phyloP scores from a whole-genome alignment of 1,284 basidiomycete species.

The Papiliotrema laurentii region DNA sequence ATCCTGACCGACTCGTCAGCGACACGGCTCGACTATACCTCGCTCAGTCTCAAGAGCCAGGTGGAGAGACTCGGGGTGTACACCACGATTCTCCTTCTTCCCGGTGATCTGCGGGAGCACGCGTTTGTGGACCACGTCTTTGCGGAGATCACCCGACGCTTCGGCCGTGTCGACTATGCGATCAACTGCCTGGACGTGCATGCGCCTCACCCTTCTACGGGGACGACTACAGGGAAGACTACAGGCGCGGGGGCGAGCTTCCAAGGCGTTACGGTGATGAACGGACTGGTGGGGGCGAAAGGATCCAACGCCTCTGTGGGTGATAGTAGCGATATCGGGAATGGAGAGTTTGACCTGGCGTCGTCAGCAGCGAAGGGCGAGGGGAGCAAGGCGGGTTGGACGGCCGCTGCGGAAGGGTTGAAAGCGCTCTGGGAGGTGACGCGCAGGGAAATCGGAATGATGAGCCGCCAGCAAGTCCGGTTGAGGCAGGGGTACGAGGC shows the following conservation, averaged over 20 bases:
- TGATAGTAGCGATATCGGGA: neutral
- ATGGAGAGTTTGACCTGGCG: neutral
- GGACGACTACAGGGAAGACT: too few species aligned
- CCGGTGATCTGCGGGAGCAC: neutral
- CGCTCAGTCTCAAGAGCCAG: neutral
- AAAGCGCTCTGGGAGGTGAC: neutral
- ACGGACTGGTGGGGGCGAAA: too few species aligned
- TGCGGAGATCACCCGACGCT: neutral
- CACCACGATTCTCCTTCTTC: neutral
- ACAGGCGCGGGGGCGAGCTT: too few species aligned
- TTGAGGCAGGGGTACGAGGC: neutral
- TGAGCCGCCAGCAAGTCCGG: neutral
- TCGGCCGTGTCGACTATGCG: neutral
- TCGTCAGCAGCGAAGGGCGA: neutral
- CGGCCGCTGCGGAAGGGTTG: neutral
- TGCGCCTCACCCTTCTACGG: too few species aligned
- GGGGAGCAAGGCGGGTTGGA: neutral
- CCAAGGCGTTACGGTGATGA: too few species aligned
- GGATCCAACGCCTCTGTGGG: too few species aligned
- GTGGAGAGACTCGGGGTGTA: neutral
- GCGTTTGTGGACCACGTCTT: neutral
- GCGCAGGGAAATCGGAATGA: neutral
- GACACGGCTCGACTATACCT: neutral
- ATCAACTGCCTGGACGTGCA: neutral
- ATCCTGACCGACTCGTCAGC: conserved; percentile 1